Conservation (phyloP, 306 rosid genomes). For the Sophora flavescens region DNA sequence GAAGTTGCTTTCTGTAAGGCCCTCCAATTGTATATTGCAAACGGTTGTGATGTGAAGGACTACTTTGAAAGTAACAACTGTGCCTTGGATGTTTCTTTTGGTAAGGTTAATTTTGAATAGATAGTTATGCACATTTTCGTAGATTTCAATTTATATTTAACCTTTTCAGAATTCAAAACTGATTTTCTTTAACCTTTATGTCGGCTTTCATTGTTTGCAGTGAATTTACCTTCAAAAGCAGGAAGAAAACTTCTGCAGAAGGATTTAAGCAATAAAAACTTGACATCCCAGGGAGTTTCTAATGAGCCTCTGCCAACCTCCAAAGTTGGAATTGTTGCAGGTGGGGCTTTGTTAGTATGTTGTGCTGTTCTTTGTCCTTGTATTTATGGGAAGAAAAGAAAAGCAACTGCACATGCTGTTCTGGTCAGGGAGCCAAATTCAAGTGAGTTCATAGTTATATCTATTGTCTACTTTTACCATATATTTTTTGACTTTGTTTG, state of each 20-base stretch:
- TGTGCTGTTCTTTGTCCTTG: constrained; percentile 86
- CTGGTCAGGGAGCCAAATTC: constrained; percentile 65
- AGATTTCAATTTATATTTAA: constrained; percentile 16
- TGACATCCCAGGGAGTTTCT: constrained; percentile 28
- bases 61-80: constrained; percentile 57
- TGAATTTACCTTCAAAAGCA: constrained; percentile 52
- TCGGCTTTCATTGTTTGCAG: constrained; percentile 56
- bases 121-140: constrained; percentile 29
- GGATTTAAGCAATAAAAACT: constrained; percentile 43
- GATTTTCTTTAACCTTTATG: constrained; percentile 26
- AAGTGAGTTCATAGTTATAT: constrained; percentile 64
- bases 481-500: not conserved
- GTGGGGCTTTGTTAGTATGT: constrained; percentile 72
- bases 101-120: constrained; percentile 48
- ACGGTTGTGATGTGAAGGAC: constrained; percentile 66
- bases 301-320: constrained; percentile 36
- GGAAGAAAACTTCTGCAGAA: constrained; percentile 73
- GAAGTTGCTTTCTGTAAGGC: constrained; percentile 67
- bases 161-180: not conserved
- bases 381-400: constrained; percentile 60
- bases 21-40: constrained; percentile 58
- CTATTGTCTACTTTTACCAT: constrained; percentile 2
- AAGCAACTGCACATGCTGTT: constrained; percentile 57
- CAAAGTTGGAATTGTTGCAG: constrained; percentile 56
- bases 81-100: constrained; percentile 53